These are phyloP conservation scores for Mucor lusitanicus DNA, from an alignment of 371 early-diverging fungal genomes.

Conservation along the genomic window DNA sequence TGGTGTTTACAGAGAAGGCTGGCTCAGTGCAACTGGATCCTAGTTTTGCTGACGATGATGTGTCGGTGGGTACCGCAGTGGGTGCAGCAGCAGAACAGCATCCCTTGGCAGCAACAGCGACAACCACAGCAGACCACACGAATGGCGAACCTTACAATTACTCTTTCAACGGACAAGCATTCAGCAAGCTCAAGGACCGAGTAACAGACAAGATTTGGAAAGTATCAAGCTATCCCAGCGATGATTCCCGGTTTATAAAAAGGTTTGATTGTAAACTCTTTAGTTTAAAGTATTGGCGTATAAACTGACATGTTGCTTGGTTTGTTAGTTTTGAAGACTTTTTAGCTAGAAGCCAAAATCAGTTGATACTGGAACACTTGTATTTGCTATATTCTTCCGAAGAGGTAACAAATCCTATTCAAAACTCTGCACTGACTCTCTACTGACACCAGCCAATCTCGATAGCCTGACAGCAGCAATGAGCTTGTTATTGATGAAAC, in stretches of 20 bases:
- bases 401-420: background rate
- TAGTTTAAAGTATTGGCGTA: background rate
- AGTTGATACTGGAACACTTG: constrained; percentile 21
- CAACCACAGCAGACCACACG: background rate
- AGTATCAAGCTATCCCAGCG: constrained; percentile 8
- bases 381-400: constrained; percentile 28
- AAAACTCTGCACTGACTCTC: too few species aligned
- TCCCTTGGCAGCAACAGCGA: background rate
- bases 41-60: constrained; percentile 27
- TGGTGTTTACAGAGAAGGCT: constrained; percentile 11
- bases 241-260: constrained; percentile 32
- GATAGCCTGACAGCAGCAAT: background rate
- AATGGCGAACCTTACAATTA: background rate
- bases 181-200: constrained; percentile 19
- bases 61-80: constrained; percentile 28
- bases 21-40: background rate
- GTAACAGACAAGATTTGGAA: constrained; percentile 14
- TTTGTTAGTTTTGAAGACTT: constrained; percentile 23
- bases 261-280: constrained; percentile 17
- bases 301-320: background rate
- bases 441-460: too few species aligned
- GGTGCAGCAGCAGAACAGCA: background rate
- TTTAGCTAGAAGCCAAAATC: constrained; percentile 26
- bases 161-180: constrained; percentile 11
- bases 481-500: constrained; percentile 9